A percentile compares a stretch with the other conserved stretches of the same genome.
Conservation (phyloP, 805 yeast genomes). For the Candida montana region DNA sequence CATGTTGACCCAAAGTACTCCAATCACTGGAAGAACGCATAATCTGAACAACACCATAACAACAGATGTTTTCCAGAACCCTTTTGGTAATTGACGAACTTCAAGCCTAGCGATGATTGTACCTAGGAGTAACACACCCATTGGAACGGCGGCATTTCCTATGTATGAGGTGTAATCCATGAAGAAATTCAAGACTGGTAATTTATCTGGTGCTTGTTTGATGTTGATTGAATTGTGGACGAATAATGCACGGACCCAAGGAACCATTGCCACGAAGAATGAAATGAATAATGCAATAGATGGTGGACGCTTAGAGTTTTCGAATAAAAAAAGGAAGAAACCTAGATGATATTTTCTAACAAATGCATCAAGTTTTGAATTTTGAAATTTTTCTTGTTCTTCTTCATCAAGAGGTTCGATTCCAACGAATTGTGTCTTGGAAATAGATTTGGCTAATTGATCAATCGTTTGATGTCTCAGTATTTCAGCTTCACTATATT, state of each 20-base stretch:
- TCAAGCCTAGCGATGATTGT: constrained; percentile 80
- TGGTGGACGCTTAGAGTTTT: constrained; percentile 64
- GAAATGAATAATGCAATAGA: constrained; percentile 65
- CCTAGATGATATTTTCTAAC: constrained; percentile 25
- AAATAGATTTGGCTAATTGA: constrained; percentile 14
- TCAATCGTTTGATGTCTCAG: constrained; percentile 11
- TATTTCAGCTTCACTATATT: constrained; percentile 23
- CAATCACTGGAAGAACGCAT: constrained; percentile 73
- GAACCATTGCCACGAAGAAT: constrained; percentile 71
- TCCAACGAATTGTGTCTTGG: constrained; percentile 20
- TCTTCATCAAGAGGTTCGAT: constrained; percentile 6
- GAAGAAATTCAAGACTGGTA: constrained; percentile 78
- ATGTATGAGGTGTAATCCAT: constrained; percentile 78
- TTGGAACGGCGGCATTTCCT: constrained; percentile 84
- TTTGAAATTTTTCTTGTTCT: constrained; percentile 1
- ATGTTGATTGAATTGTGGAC: constrained; percentile 45
- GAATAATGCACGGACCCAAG: constrained; percentile 75
- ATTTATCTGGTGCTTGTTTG: constrained; percentile 75
- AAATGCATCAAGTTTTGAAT: constrained; percentile 17
- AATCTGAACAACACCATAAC: constrained; percentile 53
- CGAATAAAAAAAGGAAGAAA: constrained; percentile 31
- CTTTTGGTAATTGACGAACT: constrained; percentile 54
- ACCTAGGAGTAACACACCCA: constrained; percentile 78
- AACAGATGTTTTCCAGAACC: constrained; percentile 65
- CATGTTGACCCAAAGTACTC: constrained; percentile 61